These are phyloP conservation scores for Metarhizium anisopliae DNA, from an alignment of 2,329 filamentous ascomycete species.

Conservation along the genomic window DNA sequence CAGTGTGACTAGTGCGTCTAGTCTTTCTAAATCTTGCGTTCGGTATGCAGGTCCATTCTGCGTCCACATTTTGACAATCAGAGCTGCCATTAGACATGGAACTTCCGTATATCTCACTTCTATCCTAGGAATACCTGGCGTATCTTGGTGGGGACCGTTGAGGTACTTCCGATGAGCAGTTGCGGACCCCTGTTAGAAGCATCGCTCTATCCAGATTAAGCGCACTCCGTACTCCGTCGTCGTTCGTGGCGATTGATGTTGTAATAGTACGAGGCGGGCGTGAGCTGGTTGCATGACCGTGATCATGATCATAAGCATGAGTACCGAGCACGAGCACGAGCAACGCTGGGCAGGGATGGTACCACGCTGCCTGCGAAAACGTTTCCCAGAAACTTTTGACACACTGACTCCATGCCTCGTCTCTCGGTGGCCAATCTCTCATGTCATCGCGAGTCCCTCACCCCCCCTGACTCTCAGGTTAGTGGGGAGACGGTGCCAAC, in stretches of 20 bases:
- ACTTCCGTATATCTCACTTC: constrained; percentile 9
- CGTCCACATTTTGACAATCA: constrained; percentile 5
- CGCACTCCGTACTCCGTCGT: constrained; percentile 4
- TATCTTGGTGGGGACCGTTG: constrained; percentile 9
- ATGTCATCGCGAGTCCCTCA: constrained; percentile 3
- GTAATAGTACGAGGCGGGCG: background rate
- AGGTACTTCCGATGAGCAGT: constrained; percentile 11
- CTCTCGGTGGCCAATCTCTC: constrained; percentile 5
- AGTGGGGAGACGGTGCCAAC: constrained; percentile 4
- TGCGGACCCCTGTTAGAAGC: constrained; percentile 8
- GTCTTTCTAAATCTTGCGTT: constrained; percentile 4
- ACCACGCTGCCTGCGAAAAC: constrained; percentile 5
- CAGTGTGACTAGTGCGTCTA: background rate
- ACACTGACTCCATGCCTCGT: constrained; percentile 3
- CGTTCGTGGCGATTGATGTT: constrained; percentile 10
- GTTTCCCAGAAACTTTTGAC: constrained; percentile 8
- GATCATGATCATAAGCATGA: background rate
- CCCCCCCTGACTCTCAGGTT: constrained; percentile 4
- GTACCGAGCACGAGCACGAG: background rate
- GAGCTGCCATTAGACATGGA: constrained; percentile 4
- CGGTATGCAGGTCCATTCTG: constrained; percentile 6
- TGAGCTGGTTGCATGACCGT: constrained; percentile 9
- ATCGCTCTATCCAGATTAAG: constrained; percentile 7
- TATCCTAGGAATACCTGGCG: constrained; percentile 8
- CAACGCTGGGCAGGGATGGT: constrained; percentile 9